Evolutionary conservation across 176 grass and related monocot genomes (phyloP).

Genomic region (Sorghum bicolor): Sorghum_bicolor_NCBIv3 NC_012871.2:8912001-8912500

Average conservation of each 20-base stretch:
- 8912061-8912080: neutral
- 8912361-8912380: constrained; percentile 64
- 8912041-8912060: neutral
- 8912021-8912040: neutral
- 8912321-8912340: constrained; percentile 56
- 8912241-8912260: constrained; percentile 57
- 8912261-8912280: constrained; percentile 68
- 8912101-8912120: neutral
- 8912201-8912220: constrained; percentile 55
- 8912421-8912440: neutral
- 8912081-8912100: neutral
- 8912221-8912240: constrained; percentile 57
- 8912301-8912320: constrained; percentile 61
- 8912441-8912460: neutral
- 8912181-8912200: constrained; percentile 52
- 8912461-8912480: constrained; percentile 1
- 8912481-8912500: constrained; percentile 47
- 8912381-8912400: neutral
- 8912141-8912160: constrained; percentile 28
- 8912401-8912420: neutral
- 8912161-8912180: constrained; percentile 50
- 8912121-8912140: neutral
- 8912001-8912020: neutral
- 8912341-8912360: constrained; percentile 37
- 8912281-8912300: constrained; percentile 54